phyloP scores from a whole-genome alignment of 2,329 filamentous ascomycete species.

The Fusarium poae region DNA sequence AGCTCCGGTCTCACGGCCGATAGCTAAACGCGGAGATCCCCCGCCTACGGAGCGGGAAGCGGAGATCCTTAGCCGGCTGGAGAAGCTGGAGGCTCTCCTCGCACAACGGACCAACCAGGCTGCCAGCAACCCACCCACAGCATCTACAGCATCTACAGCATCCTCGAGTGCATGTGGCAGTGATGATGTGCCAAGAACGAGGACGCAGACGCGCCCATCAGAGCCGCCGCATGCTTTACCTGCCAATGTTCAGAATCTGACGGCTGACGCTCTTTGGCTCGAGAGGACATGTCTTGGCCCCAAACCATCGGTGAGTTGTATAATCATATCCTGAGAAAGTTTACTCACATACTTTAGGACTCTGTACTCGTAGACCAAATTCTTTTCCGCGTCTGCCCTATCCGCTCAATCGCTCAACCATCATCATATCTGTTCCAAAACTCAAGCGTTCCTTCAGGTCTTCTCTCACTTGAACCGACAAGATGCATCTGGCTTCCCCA shows the following conservation, averaged over 20 bases:
- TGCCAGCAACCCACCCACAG: constrained; percentile 15
- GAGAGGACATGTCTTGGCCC: constrained; percentile 52
- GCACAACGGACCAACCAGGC: constrained; percentile 34
- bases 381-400: constrained; percentile 52
- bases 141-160: constrained; percentile 9
- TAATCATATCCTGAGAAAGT: not conserved
- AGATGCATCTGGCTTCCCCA: constrained; percentile 54
- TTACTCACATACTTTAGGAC: constrained; percentile 44
- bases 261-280: constrained; percentile 53
- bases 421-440: constrained; percentile 52
- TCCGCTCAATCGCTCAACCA: constrained; percentile 51
- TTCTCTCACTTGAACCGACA: constrained; percentile 48
- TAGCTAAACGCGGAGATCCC: constrained; percentile 19
- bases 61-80: constrained; percentile 44
- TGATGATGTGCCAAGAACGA: constrained; percentile 9
- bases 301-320: constrained; percentile 48
- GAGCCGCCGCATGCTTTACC: constrained; percentile 42
- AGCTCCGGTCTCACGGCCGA: constrained; percentile 27
- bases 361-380: constrained; percentile 51
- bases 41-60: constrained; percentile 22
- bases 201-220: not conserved
- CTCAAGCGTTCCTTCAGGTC: constrained; percentile 37
- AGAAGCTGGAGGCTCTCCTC: constrained; percentile 48
- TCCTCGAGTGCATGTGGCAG: constrained; percentile 16
- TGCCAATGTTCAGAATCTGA: constrained; percentile 52